Conservation (phyloP, 2,329 filamentous ascomycete genomes). For the Graphilbum sp. region DNA sequence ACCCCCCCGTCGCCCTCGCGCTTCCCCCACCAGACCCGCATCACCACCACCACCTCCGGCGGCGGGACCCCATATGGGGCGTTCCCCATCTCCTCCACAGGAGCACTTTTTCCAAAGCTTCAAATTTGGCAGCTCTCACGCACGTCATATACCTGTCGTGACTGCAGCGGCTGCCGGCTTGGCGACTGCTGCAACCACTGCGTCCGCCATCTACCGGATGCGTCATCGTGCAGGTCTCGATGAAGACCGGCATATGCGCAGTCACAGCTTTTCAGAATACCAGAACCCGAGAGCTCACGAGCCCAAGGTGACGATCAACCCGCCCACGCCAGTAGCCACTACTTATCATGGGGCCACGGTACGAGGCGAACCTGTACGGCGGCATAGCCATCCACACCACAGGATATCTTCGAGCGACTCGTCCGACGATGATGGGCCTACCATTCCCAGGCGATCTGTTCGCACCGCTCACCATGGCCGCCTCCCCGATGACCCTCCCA, state of each 20-base stretch:
- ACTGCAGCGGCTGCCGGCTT: too few relatives aligned
- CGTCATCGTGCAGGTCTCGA: conserved; percentile 18
- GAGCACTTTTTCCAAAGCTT: not conserved
- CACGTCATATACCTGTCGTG: conserved; percentile 13
- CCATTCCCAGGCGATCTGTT: conserved; percentile 9
- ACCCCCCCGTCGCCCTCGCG: conserved; percentile 15
- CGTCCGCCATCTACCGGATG: conserved; percentile 12
- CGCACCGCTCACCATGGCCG: conserved; percentile 5
- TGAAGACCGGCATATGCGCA: conserved; percentile 22
- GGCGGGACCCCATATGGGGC: not conserved
- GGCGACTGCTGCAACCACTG: conserved; percentile 9
- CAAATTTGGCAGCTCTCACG: not conserved
- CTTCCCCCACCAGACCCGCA: conserved; percentile 1
- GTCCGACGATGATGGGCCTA: conserved; percentile 16
- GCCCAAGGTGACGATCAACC: conserved; percentile 7
- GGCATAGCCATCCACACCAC: conserved; percentile 36
- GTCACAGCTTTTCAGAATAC: conserved; percentile 36
- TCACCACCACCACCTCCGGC: not conserved
- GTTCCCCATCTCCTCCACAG: not conserved
- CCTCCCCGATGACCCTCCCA: conserved; percentile 13
- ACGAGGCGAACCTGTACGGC: conserved; percentile 16
- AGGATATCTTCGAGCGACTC: conserved; percentile 24
- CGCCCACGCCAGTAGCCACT: not conserved
- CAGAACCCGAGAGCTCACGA: conserved; percentile 18
- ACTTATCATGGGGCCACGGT: conserved; percentile 20